Evolutionary conservation across 306 rosid genomes (phyloP).

Genomic region (Inga leiocalycina): DNA sequence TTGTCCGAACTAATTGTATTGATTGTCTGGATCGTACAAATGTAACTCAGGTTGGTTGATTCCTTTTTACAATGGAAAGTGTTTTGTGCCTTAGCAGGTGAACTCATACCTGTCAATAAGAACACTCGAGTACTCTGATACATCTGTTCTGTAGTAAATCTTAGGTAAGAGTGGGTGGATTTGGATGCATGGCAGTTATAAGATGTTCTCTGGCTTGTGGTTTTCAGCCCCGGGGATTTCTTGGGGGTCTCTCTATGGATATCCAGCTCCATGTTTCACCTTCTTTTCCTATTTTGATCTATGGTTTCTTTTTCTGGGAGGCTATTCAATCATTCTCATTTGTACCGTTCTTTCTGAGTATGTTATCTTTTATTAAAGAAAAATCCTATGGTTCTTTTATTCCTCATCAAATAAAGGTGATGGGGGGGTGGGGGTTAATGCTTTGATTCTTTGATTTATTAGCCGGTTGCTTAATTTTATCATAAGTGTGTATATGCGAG

Average conservation of each 20-base stretch:
- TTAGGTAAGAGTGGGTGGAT: not conserved
- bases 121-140: not conserved
- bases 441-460: not conserved
- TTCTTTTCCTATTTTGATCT: not conserved
- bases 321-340: not conserved
- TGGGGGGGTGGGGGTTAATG: not conserved
- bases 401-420: not conserved
- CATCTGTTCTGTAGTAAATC: conserved; percentile 5
- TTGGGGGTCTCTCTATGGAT: not conserved
- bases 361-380: not conserved
- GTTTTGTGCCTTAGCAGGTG: conserved; percentile 19
- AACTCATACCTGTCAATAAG: not conserved
- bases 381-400: not conserved
- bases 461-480: not conserved
- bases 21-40: conserved; percentile 92
- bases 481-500: not conserved
- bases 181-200: not conserved
- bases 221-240: not conserved
- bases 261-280: not conserved
- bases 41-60: conserved; percentile 76
- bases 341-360: not conserved
- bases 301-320: not conserved
- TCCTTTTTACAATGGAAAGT: not conserved
- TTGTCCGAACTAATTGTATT: conserved; percentile 80
- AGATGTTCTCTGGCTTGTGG: not conserved